These are phyloP conservation scores for Micractinium sp. DNA, from an alignment of 139 green algal genomes.

Conservation along the genomic window DNA sequence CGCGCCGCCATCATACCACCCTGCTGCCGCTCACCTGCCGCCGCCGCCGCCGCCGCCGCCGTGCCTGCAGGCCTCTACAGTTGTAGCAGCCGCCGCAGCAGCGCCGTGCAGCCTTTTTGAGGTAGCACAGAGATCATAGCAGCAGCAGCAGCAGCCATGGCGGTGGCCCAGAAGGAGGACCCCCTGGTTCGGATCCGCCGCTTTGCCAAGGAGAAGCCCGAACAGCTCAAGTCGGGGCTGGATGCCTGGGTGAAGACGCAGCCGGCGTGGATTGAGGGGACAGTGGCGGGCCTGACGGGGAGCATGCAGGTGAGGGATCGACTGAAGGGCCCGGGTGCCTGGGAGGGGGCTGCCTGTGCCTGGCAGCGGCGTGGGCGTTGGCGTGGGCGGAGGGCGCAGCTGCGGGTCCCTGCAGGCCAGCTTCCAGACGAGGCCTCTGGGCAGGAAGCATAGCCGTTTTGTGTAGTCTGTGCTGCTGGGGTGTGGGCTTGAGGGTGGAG, in stretches of 20 bases:
- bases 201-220: constrained; percentile 6
- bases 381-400: too few species aligned
- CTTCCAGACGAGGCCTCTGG: too few species aligned
- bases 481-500: too few species aligned
- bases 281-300: constrained; percentile 50
- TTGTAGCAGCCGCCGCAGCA: background rate
- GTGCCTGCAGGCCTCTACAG: background rate
- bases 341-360: background rate
- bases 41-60: background rate
- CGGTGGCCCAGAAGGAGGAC: background rate
- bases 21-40: background rate
- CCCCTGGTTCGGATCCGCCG: background rate
- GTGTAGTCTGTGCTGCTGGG: too few species aligned
- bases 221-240: constrained; percentile 47
- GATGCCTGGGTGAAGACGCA: constrained; percentile 67
- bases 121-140: background rate
- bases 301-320: constrained; percentile 22
- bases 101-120: background rate
- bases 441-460: too few species aligned
- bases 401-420: too few species aligned
- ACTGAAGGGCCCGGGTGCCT: background rate
- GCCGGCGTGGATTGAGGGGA: constrained; percentile 66
- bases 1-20: background rate
- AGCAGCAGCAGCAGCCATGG: constrained; percentile 2
- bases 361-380: background rate